These are phyloP conservation scores for Aurantiochytrium sp. DNA, from an alignment of 108 stramenopile genomes.

Conservation along the genomic window DNA sequence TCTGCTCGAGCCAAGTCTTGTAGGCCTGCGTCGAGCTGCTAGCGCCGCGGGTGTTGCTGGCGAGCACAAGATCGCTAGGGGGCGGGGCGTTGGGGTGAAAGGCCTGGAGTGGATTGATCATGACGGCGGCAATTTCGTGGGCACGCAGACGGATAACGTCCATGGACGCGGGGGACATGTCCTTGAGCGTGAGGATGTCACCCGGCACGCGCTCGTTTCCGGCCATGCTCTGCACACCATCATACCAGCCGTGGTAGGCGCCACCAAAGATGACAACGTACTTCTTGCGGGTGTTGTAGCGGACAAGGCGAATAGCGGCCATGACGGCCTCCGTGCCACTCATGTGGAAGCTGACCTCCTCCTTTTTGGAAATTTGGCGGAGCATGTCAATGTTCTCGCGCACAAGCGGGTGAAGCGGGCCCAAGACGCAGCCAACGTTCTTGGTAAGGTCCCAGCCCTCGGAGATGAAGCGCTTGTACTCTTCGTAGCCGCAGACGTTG, in stretches of 20 bases:
- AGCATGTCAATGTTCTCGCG: background rate
- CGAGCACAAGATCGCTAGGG: conserved; percentile 2
- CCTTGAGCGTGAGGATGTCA: conserved; percentile 24
- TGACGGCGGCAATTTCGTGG: conserved; percentile 18
- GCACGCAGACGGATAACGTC: background rate
- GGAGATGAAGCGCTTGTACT: conserved; percentile 21
- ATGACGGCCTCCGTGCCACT: conserved; percentile 30
- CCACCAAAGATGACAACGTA: conserved; percentile 2
- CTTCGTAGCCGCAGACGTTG: conserved; percentile 28
- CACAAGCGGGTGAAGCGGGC: conserved; percentile 22
- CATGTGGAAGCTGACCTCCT: conserved; percentile 26
- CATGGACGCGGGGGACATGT: conserved; percentile 20
- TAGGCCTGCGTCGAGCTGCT: background rate
- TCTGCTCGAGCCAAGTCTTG: conserved; percentile 10
- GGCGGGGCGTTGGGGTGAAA: conserved; percentile 24
- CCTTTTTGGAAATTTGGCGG: background rate
- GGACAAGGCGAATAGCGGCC: conserved; percentile 16
- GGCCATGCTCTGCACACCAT: conserved; percentile 24
- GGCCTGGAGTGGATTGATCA: conserved; percentile 24
- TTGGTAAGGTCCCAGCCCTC: background rate
- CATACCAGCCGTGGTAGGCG: conserved; percentile 31
- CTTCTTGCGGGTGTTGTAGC: conserved; percentile 26
- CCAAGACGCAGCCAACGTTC: conserved; percentile 23
- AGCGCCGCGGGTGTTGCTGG: conserved; percentile 15
- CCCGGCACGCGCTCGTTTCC: conserved; percentile 17